Percentiles rank a stretch among this genome's conserved stretches.
Conservation (phyloP, 2,329 filamentous ascomycete genomes). For the Sordariomycetes sp. region DNA sequence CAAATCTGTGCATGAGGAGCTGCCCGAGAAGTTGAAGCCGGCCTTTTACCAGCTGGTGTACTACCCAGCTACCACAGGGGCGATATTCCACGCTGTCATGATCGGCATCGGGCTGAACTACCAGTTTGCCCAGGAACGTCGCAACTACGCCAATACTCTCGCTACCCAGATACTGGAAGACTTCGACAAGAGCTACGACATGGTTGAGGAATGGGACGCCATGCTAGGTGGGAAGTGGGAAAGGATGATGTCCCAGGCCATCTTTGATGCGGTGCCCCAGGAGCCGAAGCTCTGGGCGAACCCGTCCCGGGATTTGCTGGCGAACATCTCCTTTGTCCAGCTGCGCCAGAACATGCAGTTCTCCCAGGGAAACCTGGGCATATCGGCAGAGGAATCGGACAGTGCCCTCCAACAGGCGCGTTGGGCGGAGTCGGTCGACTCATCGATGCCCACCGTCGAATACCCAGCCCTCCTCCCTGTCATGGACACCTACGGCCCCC, state of each 20-base stretch:
- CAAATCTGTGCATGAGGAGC: conserved; percentile 40
- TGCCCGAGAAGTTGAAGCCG: conserved; percentile 37
- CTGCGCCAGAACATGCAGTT: conserved; percentile 20
- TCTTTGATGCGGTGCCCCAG: conserved; percentile 22
- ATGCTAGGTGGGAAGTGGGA: conserved; percentile 44
- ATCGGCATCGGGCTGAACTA: conserved; percentile 28
- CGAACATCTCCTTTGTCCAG: conserved; percentile 34
- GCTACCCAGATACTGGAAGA: conserved; percentile 32
- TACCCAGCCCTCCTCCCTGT: conserved; percentile 23
- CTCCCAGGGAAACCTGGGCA: conserved; percentile 33
- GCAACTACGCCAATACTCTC: conserved; percentile 41
- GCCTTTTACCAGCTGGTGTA: conserved; percentile 54
- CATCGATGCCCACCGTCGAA: conserved; percentile 15
- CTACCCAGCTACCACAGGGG: conserved; percentile 29
- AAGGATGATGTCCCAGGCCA: conserved; percentile 39
- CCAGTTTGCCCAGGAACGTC: conserved; percentile 42
- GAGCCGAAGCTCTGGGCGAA: conserved; percentile 7
- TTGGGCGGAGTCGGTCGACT: conserved; percentile 36
- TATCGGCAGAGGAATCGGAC: conserved; percentile 38
- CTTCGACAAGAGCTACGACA: conserved; percentile 38
- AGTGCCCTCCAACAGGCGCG: conserved; percentile 45
- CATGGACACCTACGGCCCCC: conserved; percentile 33
- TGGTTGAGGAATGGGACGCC: conserved; percentile 39
- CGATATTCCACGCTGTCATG: neutral
- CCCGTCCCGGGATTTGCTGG: conserved; percentile 36